Evolutionary conservation across 1,284 basidiomycete species (phyloP).

Genomic region (Austropuccinia psidii): DNA sequence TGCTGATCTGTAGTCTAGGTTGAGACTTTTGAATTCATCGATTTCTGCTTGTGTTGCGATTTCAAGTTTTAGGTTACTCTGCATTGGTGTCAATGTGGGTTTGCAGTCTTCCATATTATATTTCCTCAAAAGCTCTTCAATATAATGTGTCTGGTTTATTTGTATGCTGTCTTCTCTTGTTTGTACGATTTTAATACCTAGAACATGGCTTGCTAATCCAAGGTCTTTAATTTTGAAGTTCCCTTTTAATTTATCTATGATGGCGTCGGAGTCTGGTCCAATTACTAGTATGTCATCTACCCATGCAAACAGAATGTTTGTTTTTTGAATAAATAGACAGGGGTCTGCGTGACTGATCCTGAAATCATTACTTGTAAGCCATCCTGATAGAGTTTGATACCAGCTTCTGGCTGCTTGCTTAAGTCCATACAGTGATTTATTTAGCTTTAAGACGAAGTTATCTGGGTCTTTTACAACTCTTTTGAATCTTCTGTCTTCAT

Average conservation of each 20-base stretch:
- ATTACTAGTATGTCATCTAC: conserved; percentile 22
- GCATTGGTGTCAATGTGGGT: conserved; percentile 23
- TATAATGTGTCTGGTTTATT: background rate
- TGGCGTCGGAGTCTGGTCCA: background rate
- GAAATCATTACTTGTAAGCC: background rate
- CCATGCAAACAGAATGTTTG: conserved; percentile 10
- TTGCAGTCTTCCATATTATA: conserved; percentile 22
- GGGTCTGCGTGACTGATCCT: background rate
- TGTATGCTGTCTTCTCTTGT: background rate
- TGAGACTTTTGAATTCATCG: background rate
- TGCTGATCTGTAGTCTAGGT: conserved; percentile 11
- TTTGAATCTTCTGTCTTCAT: background rate
- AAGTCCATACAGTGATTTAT: conserved; percentile 10
- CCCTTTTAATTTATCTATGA: background rate
- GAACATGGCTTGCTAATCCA: conserved; percentile 8
- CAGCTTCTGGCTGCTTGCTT: background rate
- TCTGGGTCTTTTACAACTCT: conserved; percentile 14
- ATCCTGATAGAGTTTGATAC: background rate
- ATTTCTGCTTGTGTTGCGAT: conserved; percentile 19
- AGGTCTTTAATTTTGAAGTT: conserved; percentile 34
- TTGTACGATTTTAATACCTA: conserved; percentile 17
- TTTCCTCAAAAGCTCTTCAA: background rate
- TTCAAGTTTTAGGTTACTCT: conserved; percentile 17
- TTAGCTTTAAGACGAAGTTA: conserved; percentile 9
- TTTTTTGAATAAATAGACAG: background rate